Evolutionary conservation across 2,329 filamentous ascomycete species (phyloP), one percentile per base, ranked within the genome.

Genomic region (Pyrenophora graminea): DNA sequence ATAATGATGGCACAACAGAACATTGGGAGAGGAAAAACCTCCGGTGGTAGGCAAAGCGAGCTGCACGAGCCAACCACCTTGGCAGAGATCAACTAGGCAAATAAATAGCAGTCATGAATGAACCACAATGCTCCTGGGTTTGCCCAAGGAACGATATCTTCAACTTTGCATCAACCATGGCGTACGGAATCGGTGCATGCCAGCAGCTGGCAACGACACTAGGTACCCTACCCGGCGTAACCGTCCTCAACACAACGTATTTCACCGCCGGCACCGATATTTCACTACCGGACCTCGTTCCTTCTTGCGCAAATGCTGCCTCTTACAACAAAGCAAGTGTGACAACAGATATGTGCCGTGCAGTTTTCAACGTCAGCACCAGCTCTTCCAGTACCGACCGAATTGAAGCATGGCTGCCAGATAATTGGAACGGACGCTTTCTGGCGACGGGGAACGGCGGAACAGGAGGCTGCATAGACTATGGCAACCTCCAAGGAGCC

Each of bases 361-460:
- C 45, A 2, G 39, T 52, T 8, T 13, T 58, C 2, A 50, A 50
- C 17, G 47, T 46, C 15, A 51, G 5, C 25, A 47, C 51, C 2
- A 45, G 40, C 23, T 12, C 46, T 13, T 58, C 61, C 27, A 69
- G 63, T 30, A 68, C 66, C 13, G 67, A 71, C 39, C 66, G 59
- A 5, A 55, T 74, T 38, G 73, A 74, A 56, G 67, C 69, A 13
- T 75, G 73, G 72, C 58, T 75, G 32, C 72, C 72, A 4, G 58
- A 61, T 6, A 65, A 67, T 37, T 74, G 72, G 70, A 45, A 67
- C 39, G 72, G 72, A 2, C 61, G 73, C 9, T 73, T 74, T 52
- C 51, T 74, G 27, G 61, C 59, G 10, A 68, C 62, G 1, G 72
- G 72, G 4, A 75, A 76, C 56, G 72, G 72, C 19, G 74, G 74